A percentile compares a stretch with the other conserved stretches of the same genome.
These are phyloP conservation scores for Cystobasidium sp. DNA, from an alignment of 1,284 basidiomycete species.

Conservation along the genomic window DNA sequence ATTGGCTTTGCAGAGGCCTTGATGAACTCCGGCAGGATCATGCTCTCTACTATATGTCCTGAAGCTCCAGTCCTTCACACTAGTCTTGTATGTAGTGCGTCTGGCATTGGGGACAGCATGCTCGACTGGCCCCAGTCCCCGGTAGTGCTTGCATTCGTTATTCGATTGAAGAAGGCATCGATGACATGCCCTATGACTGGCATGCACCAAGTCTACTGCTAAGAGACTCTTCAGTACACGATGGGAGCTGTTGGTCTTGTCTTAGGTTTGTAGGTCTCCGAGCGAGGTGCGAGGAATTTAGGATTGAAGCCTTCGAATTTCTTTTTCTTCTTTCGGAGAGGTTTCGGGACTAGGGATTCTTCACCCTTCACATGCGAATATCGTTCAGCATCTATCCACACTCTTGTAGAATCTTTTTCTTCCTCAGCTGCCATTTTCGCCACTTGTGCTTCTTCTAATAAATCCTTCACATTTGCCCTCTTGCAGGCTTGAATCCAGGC, in stretches of 20 bases:
- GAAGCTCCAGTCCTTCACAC: too few species aligned
- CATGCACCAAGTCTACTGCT: too few species aligned
- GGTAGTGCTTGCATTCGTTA: too few species aligned
- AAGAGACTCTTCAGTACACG: too few species aligned
- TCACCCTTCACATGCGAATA: conserved; percentile 9
- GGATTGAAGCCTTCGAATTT: not conserved
- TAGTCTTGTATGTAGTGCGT: too few species aligned
- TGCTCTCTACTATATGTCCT: too few species aligned
- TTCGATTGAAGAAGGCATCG: too few species aligned
- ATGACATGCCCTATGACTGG: too few species aligned
- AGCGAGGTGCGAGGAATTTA: not conserved
- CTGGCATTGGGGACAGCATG: too few species aligned
- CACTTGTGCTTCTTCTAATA: conserved; percentile 15
- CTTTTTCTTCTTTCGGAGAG: not conserved
- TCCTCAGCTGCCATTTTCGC: not conserved
- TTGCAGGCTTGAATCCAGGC: conserved; percentile 9
- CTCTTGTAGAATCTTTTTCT: conserved; percentile 21
- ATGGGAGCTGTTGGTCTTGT: not conserved
- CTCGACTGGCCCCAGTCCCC: too few species aligned
- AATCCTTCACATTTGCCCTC: not conserved
- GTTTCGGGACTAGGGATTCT: not conserved
- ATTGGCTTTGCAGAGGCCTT: too few species aligned
- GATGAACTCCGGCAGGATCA: too few species aligned
- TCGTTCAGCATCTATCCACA: conserved; percentile 40
- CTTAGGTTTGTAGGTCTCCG: not conserved